These are phyloP conservation scores for Babesia ovata DNA, from an alignment of 169 alveolate species.

Conservation along the genomic window DNA sequence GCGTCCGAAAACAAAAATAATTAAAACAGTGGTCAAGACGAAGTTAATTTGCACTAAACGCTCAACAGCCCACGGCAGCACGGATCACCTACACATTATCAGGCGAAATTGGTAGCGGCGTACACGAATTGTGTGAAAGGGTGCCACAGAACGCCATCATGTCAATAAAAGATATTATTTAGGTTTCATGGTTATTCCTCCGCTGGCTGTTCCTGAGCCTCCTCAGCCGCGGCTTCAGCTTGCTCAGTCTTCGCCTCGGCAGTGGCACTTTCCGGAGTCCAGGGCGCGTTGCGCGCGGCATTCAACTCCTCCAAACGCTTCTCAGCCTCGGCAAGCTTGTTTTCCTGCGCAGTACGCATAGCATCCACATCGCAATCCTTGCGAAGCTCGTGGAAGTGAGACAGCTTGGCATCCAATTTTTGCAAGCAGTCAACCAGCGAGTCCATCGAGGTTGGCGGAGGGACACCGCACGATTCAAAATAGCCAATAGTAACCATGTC, in stretches of 20 bases:
- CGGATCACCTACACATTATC: too few relatives aligned
- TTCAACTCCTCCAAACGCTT: conserved; percentile 49
- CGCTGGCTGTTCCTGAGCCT: background rate
- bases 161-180: too few relatives aligned
- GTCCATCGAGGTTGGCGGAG: conserved; percentile 75
- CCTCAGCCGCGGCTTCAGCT: conserved; percentile 14
- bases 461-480: conserved; percentile 77
- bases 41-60: too few relatives aligned
- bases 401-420: conserved; percentile 66
- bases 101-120: too few relatives aligned
- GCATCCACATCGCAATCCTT: conserved; percentile 74
- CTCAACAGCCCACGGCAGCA: too few relatives aligned
- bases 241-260: conserved; percentile 3
- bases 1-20: too few relatives aligned
- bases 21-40: too few relatives aligned
- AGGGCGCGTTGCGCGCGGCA: conserved; percentile 19
- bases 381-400: conserved; percentile 67
- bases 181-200: background rate
- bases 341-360: conserved; percentile 62
- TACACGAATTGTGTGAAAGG: too few relatives aligned
- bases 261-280: background rate
- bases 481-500: conserved; percentile 78
- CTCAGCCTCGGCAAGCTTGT: conserved; percentile 58
- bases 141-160: too few relatives aligned
- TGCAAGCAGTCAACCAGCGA: conserved; percentile 66